Conservation (phyloP, 108 stramenopile species). For the Epithemia pelagica region DNA sequence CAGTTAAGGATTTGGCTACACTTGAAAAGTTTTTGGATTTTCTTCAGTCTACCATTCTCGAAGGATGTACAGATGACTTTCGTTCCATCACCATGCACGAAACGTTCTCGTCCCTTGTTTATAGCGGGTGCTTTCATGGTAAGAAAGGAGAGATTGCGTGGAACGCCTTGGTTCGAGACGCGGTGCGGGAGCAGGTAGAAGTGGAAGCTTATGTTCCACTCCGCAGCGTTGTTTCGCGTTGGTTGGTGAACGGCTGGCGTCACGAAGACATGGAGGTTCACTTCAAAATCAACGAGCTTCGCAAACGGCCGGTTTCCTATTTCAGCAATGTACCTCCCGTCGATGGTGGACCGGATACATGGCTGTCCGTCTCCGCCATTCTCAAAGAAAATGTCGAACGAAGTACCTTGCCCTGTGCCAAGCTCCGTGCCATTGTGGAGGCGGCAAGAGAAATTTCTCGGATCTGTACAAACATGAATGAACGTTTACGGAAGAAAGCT, state of each 20-base stretch:
- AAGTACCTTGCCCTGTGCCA: constrained; percentile 74
- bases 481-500: background rate
- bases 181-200: constrained; percentile 78
- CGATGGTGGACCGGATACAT: background rate
- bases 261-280: constrained; percentile 80
- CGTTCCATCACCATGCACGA: constrained; percentile 41
- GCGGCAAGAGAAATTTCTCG: constrained; percentile 69
- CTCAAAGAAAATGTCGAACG: constrained; percentile 65
- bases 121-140: constrained; percentile 1
- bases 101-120: constrained; percentile 34
- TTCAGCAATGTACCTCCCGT: background rate
- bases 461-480: constrained; percentile 38
- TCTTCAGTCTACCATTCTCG: constrained; percentile 67
- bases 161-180: constrained; percentile 63
- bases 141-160: constrained; percentile 18
- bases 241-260: constrained; percentile 74
- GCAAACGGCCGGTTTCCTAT: constrained; percentile 7
- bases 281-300: constrained; percentile 45
- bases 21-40: constrained; percentile 66
- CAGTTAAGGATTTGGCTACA: constrained; percentile 42
- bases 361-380: constrained; percentile 52
- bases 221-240: constrained; percentile 64
- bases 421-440: constrained; percentile 78
- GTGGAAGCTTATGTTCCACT: constrained; percentile 81
- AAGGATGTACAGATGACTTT: constrained; percentile 68